These are phyloP conservation scores for Coccomyxa sp. DNA, from an alignment of 139 green algal species.

Conservation along the genomic window DNA sequence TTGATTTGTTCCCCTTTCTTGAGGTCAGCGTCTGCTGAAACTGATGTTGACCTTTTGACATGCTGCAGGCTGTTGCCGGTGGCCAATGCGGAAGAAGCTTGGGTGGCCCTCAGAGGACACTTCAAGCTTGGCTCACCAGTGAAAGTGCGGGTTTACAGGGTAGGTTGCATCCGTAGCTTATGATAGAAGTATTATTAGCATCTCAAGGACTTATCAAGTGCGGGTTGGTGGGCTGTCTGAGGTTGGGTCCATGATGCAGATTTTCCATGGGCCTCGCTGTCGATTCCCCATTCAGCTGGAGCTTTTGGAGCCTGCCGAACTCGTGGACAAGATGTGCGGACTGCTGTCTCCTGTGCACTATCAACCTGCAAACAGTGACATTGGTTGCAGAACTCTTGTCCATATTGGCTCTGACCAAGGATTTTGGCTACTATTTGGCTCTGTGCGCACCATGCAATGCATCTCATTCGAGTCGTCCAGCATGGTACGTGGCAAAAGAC, in stretches of 20 bases:
- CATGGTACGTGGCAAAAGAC: no score
- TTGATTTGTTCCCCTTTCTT: no score
- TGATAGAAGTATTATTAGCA: background rate
- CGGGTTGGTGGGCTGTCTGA: background rate
- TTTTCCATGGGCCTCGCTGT: background rate
- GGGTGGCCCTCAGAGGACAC: background rate
- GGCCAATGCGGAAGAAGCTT: conserved; percentile 1
- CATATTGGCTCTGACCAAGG: no score
- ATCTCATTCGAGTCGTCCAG: no score
- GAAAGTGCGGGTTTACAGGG: background rate
- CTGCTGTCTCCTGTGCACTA: background rate
- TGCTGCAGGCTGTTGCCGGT: conserved; percentile 13
- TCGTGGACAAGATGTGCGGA: background rate
- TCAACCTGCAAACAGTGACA: no score
- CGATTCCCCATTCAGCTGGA: conserved; percentile 6
- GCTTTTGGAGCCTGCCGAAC: conserved; percentile 5
- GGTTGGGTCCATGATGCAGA: background rate
- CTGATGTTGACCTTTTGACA: no score
- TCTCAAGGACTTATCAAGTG: background rate
- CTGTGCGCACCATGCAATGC: no score
- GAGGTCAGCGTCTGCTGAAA: no score
- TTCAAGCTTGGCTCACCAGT: background rate
- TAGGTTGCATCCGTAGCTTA: background rate
- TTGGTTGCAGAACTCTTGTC: no score
- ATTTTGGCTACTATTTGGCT: no score